These are phyloP conservation scores for Blastobotrys aristatus DNA, from an alignment of 1,139 yeast genomes.

Conservation along the genomic window DNA sequence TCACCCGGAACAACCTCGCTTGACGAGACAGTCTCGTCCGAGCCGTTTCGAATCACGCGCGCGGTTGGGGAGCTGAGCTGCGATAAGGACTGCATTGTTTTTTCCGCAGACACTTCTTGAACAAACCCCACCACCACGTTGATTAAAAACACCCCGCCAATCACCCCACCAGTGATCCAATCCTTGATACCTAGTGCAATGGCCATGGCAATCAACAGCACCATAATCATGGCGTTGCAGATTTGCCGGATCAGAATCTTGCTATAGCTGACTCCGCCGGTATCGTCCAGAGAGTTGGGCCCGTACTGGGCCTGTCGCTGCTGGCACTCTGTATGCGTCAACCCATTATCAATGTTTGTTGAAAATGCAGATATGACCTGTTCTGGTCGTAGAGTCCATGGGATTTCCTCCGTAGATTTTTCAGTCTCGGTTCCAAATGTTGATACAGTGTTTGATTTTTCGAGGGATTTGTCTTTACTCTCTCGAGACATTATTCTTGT, in stretches of 20 bases:
- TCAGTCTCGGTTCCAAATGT: background rate
- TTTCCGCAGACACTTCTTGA: slow-evolving; percentile 71
- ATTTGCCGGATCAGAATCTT: slow-evolving; percentile 63
- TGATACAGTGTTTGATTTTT: background rate
- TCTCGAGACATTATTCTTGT: background rate
- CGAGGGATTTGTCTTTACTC: background rate
- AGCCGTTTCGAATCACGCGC: slow-evolving; percentile 55
- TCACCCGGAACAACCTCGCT: slow-evolving; percentile 78
- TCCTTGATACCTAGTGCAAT: slow-evolving; percentile 71
- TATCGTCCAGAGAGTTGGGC: slow-evolving; percentile 58
- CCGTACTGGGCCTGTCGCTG: slow-evolving; percentile 43
- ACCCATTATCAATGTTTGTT: slow-evolving; percentile 47
- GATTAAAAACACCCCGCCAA: slow-evolving; percentile 61
- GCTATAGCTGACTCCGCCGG: slow-evolving; percentile 50
- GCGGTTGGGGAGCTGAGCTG: slow-evolving; percentile 72
- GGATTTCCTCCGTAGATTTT: slow-evolving; percentile 28
- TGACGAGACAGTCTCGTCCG: slow-evolving; percentile 55
- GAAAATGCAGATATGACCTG: slow-evolving; percentile 29
- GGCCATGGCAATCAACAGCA: slow-evolving; percentile 65
- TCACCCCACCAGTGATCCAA: slow-evolving; percentile 83
- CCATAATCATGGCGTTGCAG: slow-evolving; percentile 77
- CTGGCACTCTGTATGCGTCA: slow-evolving; percentile 39
- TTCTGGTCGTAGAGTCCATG: slow-evolving; percentile 24
- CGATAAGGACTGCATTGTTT: slow-evolving; percentile 73
- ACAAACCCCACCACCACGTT: slow-evolving; percentile 66